Conservation (phyloP, 768 basidiomycete species). For the Trametes sanguinea region DNA sequence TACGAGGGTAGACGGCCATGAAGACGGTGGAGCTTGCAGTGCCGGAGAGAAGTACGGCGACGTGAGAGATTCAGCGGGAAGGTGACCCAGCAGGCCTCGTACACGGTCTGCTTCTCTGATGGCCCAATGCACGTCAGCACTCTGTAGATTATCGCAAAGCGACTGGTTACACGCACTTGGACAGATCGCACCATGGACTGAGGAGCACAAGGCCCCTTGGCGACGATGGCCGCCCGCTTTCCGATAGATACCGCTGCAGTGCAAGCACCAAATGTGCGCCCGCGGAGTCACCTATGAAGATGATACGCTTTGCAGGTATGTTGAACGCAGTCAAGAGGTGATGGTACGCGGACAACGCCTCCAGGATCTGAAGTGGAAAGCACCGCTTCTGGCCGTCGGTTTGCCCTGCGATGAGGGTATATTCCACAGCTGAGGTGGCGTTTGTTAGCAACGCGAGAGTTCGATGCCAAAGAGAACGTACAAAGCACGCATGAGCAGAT, state of each 20-base stretch:
- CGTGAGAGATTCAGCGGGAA: neutral
- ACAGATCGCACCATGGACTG: slow-evolving; percentile 20
- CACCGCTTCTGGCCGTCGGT: slow-evolving; percentile 37
- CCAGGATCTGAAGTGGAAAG: slow-evolving; percentile 76
- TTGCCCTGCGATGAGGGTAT: slow-evolving; percentile 39
- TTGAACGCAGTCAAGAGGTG: slow-evolving; percentile 63
- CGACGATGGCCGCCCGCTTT: slow-evolving; percentile 35
- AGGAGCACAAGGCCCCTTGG: slow-evolving; percentile 12
- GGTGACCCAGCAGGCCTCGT: neutral
- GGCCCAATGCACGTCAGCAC: too few relatives aligned
- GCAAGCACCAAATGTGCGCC: slow-evolving; percentile 75
- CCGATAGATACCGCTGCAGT: slow-evolving; percentile 61
- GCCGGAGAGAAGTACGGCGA: slow-evolving; percentile 17
- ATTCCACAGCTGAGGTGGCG: slow-evolving; percentile 45
- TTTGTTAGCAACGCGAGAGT: slow-evolving; percentile 39
- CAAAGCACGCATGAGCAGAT: slow-evolving; percentile 17
- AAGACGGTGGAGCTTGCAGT: slow-evolving; percentile 3
- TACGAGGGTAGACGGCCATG: slow-evolving; percentile 17
- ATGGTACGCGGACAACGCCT: slow-evolving; percentile 72
- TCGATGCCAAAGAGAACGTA: neutral
- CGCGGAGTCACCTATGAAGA: slow-evolving; percentile 75
- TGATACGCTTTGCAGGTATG: slow-evolving; percentile 59
- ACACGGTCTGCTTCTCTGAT: slow-evolving; percentile 7
- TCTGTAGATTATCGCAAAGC: too few relatives aligned
- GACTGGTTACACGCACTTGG: neutral